Base-by-base conservation (phyloP, 1,284 basidiomycete species). In the Albatrellus sp. region DNA sequence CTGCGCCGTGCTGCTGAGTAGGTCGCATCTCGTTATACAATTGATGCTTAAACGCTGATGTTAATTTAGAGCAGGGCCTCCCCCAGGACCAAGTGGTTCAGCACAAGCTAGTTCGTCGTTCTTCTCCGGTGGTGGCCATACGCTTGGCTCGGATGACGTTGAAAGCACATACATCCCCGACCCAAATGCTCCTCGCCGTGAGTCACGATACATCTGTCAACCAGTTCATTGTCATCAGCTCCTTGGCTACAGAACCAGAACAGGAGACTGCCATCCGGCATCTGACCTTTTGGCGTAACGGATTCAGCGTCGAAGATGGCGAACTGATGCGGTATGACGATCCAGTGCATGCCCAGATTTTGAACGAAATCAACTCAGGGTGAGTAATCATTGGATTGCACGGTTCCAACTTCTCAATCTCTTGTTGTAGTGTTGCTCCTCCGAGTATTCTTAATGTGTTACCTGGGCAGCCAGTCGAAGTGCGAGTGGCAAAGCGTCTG, bases 271-370 rank as follows among this genome's bases (percentile, higher is more conserved):
- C 74, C 0, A 75, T 83, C 39, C 80, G 94, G 10, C 73, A 80
- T 46, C 68, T 98, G 32, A 94, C 87, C 0, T 91, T 98, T 63
- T 98, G 96, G 94, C 72, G 81, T 31, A 78, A 98, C 52, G 94
- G 94, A 0, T 98, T 98, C 64, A 85, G 82, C 38, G 78, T 98
- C 46, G 91, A 94, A 55, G 90, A 93, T 53, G 91, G 92, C 2
- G 80, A 83, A 33, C 68, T 98, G 46, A 75, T 86, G 72, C 68
- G 75, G 34, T 97, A 96, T 59, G 86, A 90, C 46, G 80, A 92
- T 52, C 89, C 91, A 0, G 71, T 67, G 5, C 82, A 92, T 55
- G 70, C 79, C 37, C 72, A 77, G 47, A 69, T 90, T 13, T 69
- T 98, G 3, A 69, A 71, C 1, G 80, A 87, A 46, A 88, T 98